phyloP scores from a whole-genome alignment of 305 asterid species.

The Nicotiana rustica region DNA sequence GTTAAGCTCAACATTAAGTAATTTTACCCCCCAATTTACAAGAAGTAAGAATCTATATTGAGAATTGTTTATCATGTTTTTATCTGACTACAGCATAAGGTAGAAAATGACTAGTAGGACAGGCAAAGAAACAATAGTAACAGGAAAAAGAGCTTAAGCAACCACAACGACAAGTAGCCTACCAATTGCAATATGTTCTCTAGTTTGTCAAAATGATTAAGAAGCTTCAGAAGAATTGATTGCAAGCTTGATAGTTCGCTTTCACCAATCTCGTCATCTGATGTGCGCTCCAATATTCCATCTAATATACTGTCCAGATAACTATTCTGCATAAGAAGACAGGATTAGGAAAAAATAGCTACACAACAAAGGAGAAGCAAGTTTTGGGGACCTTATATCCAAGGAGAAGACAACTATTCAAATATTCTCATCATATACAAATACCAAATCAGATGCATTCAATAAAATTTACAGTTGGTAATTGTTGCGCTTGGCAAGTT shows the following conservation, averaged over 20 bases:
- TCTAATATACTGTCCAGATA: conserved; percentile 58
- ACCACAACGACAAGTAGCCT: conserved; percentile 43
- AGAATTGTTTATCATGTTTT: conserved; percentile 20
- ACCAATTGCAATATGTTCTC: conserved; percentile 70
- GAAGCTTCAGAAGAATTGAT: conserved; percentile 70
- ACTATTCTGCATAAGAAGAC: conserved; percentile 57
- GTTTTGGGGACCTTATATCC: background rate
- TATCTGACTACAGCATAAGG: conserved; percentile 23
- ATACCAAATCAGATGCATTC: conserved; percentile 7
- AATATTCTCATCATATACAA: background rate
- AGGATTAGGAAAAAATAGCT: conserved; percentile 34
- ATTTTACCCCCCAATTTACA: conserved; percentile 18
- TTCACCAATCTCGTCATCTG: conserved; percentile 58
- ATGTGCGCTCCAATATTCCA: conserved; percentile 64
- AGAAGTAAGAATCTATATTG: background rate
- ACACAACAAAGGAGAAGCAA: conserved; percentile 27
- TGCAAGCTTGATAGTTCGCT: conserved; percentile 65
- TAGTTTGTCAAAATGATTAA: conserved; percentile 60
- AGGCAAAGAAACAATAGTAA: conserved; percentile 24
- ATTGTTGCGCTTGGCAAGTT: conserved; percentile 18
- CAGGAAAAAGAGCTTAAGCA: conserved; percentile 31
- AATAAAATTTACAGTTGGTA: background rate
- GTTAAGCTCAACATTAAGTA: conserved; percentile 14
- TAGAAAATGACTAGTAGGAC: conserved; percentile 28
- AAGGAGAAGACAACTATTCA: conserved; percentile 15